These are phyloP conservation scores for Aegilops umbellulata DNA, from an alignment of 176 grass and related monocot species.

Conservation along the genomic window DNA sequence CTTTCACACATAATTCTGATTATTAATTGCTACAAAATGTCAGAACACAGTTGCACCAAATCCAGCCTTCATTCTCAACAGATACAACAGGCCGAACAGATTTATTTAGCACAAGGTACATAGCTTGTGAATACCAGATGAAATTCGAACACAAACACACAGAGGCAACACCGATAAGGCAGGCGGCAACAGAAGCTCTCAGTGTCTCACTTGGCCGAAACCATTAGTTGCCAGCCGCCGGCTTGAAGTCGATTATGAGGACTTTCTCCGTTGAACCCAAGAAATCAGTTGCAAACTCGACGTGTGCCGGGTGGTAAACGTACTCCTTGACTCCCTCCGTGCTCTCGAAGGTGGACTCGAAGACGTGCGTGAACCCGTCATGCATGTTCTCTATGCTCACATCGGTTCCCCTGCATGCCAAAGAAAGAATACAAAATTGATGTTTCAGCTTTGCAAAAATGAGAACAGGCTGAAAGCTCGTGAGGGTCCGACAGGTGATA, in stretches of 20 bases:
- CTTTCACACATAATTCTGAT: not conserved
- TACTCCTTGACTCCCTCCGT: constrained; percentile 74
- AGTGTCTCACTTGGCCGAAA: not conserved
- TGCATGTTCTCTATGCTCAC: constrained; percentile 94
- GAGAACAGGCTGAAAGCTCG: too few species aligned
- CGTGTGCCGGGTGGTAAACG: constrained; percentile 69
- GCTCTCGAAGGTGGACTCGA: constrained; percentile 79
- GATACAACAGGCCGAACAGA: not conserved
- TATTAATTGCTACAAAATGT: not conserved
- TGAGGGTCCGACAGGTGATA: too few species aligned
- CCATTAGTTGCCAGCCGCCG: constrained; percentile 18
- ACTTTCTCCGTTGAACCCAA: constrained; percentile 57
- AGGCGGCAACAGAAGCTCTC: not conserved
- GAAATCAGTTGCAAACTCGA: constrained; percentile 56
- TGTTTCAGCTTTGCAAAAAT: not conserved
- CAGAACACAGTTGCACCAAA: not conserved
- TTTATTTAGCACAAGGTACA: constrained; percentile 8
- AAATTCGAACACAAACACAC: not conserved
- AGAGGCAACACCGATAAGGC: not conserved
- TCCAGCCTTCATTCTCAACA: not conserved
- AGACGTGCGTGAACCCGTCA: constrained; percentile 86
- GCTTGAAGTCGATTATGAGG: constrained; percentile 69
- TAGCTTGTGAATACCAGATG: not conserved
- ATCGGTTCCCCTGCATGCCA: constrained; percentile 64
- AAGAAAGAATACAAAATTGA: not conserved